phyloP scores from a whole-genome alignment of 345 rosid genomes.

The Murraya paniculata region DNA sequence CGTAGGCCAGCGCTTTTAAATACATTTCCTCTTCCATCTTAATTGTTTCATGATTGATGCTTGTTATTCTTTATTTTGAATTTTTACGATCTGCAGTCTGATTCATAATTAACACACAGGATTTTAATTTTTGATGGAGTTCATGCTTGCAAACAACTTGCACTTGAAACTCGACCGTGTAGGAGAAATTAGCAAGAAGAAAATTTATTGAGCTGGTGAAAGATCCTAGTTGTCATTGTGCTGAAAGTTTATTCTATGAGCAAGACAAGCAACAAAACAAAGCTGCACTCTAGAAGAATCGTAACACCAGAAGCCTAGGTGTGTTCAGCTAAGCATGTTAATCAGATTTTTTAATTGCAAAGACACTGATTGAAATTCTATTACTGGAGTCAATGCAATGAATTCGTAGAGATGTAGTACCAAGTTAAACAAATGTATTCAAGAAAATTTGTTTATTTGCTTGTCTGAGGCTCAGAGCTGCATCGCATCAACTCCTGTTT shows the following conservation, averaged over 20 bases:
- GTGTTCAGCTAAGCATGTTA: neutral
- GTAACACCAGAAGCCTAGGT: neutral
- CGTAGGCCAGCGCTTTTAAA: neutral
- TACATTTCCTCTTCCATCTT: neutral
- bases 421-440: neutral
- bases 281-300: neutral
- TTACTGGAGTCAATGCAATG: no score
- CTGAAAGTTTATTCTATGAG: neutral
- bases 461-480: neutral
- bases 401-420: neutral
- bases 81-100: neutral
- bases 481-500: neutral
- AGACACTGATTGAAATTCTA: neutral
- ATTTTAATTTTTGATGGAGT: slow-evolving; percentile 4
- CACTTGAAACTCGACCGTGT: neutral
- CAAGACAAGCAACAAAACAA: neutral
- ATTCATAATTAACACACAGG: neutral
- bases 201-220: neutral
- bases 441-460: neutral
- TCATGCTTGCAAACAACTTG: neutral
- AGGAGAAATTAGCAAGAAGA: neutral
- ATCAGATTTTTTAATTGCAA: neutral
- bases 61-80: neutral
- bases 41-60: neutral
- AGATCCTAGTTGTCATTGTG: neutral